Base-by-base conservation (phyloP, 2,329 filamentous ascomycete genomes). In the Daldinia eschscholtzii region DNA sequence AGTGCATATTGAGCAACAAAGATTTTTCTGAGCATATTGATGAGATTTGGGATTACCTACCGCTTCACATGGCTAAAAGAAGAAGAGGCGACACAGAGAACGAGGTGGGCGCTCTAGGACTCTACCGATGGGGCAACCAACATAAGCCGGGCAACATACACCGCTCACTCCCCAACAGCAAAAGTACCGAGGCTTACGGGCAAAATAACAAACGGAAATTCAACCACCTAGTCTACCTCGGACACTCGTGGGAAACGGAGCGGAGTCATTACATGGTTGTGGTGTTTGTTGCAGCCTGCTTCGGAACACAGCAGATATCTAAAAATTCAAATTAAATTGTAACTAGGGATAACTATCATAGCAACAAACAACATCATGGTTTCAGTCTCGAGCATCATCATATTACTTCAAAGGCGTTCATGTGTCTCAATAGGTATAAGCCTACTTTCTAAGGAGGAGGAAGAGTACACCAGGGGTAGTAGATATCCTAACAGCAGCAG, bases 21-120 rank as follows among this genome's bases (percentile, higher is more conserved):
- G 28, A 52, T 37, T 55, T 55, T 55, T 12, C 10, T 42, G 35
- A 60, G 63, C 55, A 69, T 64, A 63, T 66, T 60, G 61, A 65
- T 61, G 65, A 52, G 37, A 64, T 64, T 62, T 64, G 62, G 48
- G 48, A 59, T 53, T 53, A 35, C 28, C 30, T 52, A 23, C 57
- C 18, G 59, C 30, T 63, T 52, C 28, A 53, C 48, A 53, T 26
- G 56, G 58, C 50, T 46, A 37, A 23, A 23, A 23, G 20, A 12
- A 46, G 26, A 37, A 12, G 39, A 33, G 26, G 26, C 13, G 35
- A 23, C 13, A 61, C 23, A 61, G 39, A 37, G 15, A 52, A 39
- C 30, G 23, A 26, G 35, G 30, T 13, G 23, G 48, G 44, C 33
- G 26, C 41, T 35, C 33, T 37, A 28, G 39, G 44, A 53, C 26